A percentile compares a stretch with the other conserved stretches of the same genome.
Conservation (phyloP, 1,139 yeast species). For the Pichia sp. region DNA sequence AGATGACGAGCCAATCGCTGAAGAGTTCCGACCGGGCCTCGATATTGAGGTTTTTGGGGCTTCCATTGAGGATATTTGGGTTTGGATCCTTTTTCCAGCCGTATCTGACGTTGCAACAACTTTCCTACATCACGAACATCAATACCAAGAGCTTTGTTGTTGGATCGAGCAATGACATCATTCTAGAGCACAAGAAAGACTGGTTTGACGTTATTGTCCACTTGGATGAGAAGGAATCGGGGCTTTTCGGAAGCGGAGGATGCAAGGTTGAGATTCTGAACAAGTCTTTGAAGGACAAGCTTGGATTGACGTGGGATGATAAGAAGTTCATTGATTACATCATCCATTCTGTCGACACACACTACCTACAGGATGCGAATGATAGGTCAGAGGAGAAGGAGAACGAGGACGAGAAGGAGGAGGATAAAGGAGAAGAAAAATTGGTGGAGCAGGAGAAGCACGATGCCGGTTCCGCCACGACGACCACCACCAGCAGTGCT, state of each 20-base stretch:
- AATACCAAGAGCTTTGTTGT: constrained; percentile 65
- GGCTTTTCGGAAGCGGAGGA: constrained; percentile 26
- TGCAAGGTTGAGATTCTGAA: constrained; percentile 43
- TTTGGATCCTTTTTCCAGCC: constrained; percentile 89
- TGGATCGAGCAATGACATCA: constrained; percentile 83
- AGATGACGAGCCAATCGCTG: constrained; percentile 61
- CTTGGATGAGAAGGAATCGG: constrained; percentile 36
- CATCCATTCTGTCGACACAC: constrained; percentile 37
- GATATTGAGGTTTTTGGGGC: constrained; percentile 73
- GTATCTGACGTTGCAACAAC: constrained; percentile 85
- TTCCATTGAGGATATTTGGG: constrained; percentile 83
- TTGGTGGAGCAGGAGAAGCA: too few species aligned
- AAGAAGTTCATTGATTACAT: constrained; percentile 63
- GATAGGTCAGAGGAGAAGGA: constrained; percentile 20
- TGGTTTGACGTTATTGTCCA: constrained; percentile 46
- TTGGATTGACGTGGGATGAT: constrained; percentile 61
- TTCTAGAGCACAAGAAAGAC: constrained; percentile 61
- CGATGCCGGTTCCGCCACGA: too few species aligned
- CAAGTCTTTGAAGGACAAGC: constrained; percentile 37
- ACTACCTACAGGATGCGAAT: constrained; percentile 11
- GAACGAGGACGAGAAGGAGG: constrained; percentile 4
- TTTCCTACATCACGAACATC: constrained; percentile 61
- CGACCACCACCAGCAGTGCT: not conserved
- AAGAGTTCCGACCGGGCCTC: constrained; percentile 76
- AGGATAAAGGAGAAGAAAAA: too few species aligned